Base-by-base conservation (phyloP, 495 filamentous ascomycete species). In the Penicillium dipodomyicola region DNA sequence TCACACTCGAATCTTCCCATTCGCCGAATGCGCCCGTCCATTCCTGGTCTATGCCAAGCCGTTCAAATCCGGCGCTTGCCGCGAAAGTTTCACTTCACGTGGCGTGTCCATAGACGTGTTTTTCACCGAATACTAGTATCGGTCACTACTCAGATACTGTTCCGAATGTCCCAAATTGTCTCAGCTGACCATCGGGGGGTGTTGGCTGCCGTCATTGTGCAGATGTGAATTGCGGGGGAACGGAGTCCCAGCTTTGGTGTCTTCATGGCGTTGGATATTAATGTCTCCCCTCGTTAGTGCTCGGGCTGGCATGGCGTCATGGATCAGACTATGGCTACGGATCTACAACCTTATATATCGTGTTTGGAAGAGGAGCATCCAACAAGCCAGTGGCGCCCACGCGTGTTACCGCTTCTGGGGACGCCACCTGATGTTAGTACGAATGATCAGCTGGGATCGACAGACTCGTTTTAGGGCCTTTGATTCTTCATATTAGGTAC, bases 151-250 rank as follows among this genome's bases (percentile, higher is more conserved):
- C 25, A 33, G 15, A 30, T 30, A 4, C 22, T 45, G 35, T 41
- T 9, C 23, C 8, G 8, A 37, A 32, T 23, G 27, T 4, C 35
- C 9, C 7, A n/a, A n/a, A 23, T 5, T 40, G 29, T 48, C 54
- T 56, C 54, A 49, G 45, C 29, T 56, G 53, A 56, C 44, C 32
- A 33, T 4, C 14, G 14, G 23, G 45, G 2, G 19, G 23, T 43
- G 30, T 49, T 49, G 46, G 37, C 54, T 42, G 17, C 37, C 54
- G 54, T 56, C 54, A 56, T 56, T 29, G 45, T 56, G 54, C 54
- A 56, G 45, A 43, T 55, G 6, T 45, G 7, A 12, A 54, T 46
- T 45, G 42, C 43, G 41, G 52, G 37, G 50, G 29, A 27, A 43
- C n/a, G n/a, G 29, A 41, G 43, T 23, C 23, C 6, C 19, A 9